Evolutionary conservation across 768 basidiomycete species (phyloP).

Genomic region (Amanita brunnescens): DNA sequence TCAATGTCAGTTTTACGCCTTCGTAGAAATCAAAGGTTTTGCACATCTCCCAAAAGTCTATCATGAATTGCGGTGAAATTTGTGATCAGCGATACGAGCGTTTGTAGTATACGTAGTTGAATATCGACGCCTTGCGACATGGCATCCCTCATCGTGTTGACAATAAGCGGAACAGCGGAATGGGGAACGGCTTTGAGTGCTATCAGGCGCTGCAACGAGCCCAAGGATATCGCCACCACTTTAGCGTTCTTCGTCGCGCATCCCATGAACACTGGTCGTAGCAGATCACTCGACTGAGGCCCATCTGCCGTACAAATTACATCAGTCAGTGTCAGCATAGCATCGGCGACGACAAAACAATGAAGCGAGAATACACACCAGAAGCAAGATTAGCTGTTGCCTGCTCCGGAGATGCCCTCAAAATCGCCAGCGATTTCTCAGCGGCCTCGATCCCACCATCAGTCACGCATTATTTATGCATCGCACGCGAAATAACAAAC

Average conservation of each 20-base stretch:
- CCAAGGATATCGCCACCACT: slow-evolving; percentile 86
- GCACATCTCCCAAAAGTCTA: slow-evolving; percentile 68
- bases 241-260: slow-evolving; percentile 91
- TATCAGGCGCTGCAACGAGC: slow-evolving; percentile 86
- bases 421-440: slow-evolving; percentile 76
- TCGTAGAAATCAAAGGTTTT: slow-evolving; percentile 17
- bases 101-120: slow-evolving; percentile 89
- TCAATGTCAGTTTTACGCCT: not conserved
- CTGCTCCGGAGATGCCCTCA: slow-evolving; percentile 77
- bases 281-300: slow-evolving; percentile 70
- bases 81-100: slow-evolving; percentile 83
- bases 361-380: too few relatives aligned
- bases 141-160: slow-evolving; percentile 79
- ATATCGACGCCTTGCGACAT: slow-evolving; percentile 95
- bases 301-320: slow-evolving; percentile 41
- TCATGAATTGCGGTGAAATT: slow-evolving; percentile 82
- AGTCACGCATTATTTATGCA: not conserved
- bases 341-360: not conserved
- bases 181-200: slow-evolving; percentile 78
- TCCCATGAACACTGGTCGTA: slow-evolving; percentile 88
- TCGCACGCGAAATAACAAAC: slow-evolving; percentile 14
- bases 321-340: not conserved
- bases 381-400: slow-evolving; percentile 64
- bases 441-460: slow-evolving; percentile 45
- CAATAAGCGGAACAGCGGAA: slow-evolving; percentile 67